Base-by-base conservation (phyloP, 2,329 filamentous ascomycete genomes). In the Penicillium hesseltinei region DNA sequence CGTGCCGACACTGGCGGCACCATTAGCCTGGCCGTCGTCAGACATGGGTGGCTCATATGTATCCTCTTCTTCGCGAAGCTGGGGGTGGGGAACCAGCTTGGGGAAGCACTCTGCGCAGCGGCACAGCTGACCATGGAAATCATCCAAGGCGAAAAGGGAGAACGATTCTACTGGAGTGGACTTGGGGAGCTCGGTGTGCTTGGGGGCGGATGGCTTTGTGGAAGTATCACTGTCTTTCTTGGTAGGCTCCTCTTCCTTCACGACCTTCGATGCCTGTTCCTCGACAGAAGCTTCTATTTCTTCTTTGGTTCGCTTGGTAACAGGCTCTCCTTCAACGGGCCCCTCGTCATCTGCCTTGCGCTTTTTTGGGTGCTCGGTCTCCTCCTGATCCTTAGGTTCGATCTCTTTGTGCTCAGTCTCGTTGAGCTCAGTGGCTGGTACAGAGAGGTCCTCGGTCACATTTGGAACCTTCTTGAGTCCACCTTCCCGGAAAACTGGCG, bases 1-100 rank as follows among this genome's bases (percentile, higher is more conserved):
- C 35, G 90, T 92, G 49, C 90, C 89, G 17, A 68, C 77, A 52
- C 81, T 84, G 35, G 76, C 76, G 36, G 72, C 74, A 15, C 73
- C 78, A 19, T 73, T 69, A 5, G 80, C 82, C 2, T 82, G 84
- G 2, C 80, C 83, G 17, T 82, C 80, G 1, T 87, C 84, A 0
- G 92, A 96, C 5, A 97, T 79, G 1, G 93, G 92, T 0, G 93
- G 94, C 68, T 97, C 92, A 75, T 99, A 99, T 1, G 86, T 87
- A 35, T 96, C 91, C 79, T 99, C 94, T 74, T 96, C 92, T 69
- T 97, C 92, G 10, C 96, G 86, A 11, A 99, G 88, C 69, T 96
- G 90, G 0, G 86, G 85, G 71, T 96, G 87, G 0, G 80, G 77
- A 54, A 84, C 79, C 1, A 97, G 83, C 13, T 84, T 78, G 1